Conservation (phyloP, 495 filamentous ascomycete genomes). For the Hyaloscypha bicolor region DNA sequence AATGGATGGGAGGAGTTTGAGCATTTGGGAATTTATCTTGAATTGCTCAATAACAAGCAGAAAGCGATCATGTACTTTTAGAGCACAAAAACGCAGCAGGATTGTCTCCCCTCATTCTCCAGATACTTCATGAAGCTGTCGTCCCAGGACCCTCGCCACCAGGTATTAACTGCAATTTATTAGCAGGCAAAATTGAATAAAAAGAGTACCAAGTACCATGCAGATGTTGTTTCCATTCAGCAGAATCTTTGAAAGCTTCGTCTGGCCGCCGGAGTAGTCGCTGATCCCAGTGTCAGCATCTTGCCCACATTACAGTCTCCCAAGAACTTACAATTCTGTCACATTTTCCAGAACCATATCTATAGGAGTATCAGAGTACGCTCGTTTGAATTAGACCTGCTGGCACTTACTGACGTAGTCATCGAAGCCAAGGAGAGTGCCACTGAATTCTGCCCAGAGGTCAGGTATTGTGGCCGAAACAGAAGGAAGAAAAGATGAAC, state of each 20-base stretch:
- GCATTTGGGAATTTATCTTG: too few species aligned
- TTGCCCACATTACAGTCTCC: not conserved
- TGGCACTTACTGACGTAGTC: constrained; percentile 95
- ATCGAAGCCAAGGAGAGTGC: constrained; percentile 92
- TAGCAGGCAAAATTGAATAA: not conserved
- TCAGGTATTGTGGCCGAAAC: not conserved
- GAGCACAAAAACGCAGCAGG: not conserved
- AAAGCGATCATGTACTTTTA: too few species aligned
- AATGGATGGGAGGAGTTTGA: too few species aligned
- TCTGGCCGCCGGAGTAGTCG: constrained; percentile 84
- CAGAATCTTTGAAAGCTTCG: constrained; percentile 88
- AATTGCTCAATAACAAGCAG: too few species aligned
- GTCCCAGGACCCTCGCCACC: constrained; percentile 75
- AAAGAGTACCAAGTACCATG: constrained; percentile 67
- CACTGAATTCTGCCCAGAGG: constrained; percentile 77
- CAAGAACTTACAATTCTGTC: constrained; percentile 81
- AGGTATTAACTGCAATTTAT: constrained; percentile 69
- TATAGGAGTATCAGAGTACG: constrained; percentile 38
- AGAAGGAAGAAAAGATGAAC: constrained; percentile 42
- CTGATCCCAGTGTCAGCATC: constrained; percentile 44
- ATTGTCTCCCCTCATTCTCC: not conserved
- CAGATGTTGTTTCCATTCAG: constrained; percentile 99
- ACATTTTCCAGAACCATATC: constrained; percentile 99
- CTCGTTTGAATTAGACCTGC: not conserved
- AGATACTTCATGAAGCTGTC: constrained; percentile 3